Base-by-base conservation (phyloP, 148 eudicot species). In the Nepenthes mirabilis region DNA sequence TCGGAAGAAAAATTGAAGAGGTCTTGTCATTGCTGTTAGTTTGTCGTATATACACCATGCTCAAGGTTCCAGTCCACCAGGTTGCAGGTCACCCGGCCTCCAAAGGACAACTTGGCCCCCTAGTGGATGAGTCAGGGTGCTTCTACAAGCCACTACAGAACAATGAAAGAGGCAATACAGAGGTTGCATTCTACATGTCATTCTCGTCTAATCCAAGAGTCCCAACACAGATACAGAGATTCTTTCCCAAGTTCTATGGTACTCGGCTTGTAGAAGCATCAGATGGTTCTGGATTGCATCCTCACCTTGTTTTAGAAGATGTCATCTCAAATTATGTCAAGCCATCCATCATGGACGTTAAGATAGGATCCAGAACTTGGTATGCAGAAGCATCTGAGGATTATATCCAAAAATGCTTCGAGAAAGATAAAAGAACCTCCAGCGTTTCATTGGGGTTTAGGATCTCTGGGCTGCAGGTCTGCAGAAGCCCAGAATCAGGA, bases 281-380 rank as follows among this genome's bases (percentile, higher is more conserved):
- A 40, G 87, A 89, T 73, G 91, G 91, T 52, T 77, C 95, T 12
- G 99, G 95, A 51, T 68, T 62, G 56, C 77, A 65, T 52, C 79
- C 87, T 71, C 98, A 93, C 71, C 80, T 93, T 57, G 77, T 88
- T 64, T 11, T 91, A 71, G 78, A 85, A 59, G 91, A 91, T 70
- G 57, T 83, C 5, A 63, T 56, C 35, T 58, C 71, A 2, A 65
- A 64, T 45, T 77, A 70, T 64, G 11, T 65, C 8, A 82, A 80
- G 65, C 95, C 98, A 1, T 83, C 83, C 2, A 62, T 88, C 61
- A 84, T 93, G 71, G 98, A 93, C 63, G 49, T 78, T 36, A 93
- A 93, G 74, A 84, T 93, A 9, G 98, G 98, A 14, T 77, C 91
- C n/a, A 79, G 95, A 71, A 89, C 99, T 50, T 93, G 97, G 99